Percentiles rank a stretch among this genome's conserved stretches.
Evolutionary conservation across 371 early-diverging fungal species (phyloP).

Genomic region (Catenaria anguillulae): DNA sequence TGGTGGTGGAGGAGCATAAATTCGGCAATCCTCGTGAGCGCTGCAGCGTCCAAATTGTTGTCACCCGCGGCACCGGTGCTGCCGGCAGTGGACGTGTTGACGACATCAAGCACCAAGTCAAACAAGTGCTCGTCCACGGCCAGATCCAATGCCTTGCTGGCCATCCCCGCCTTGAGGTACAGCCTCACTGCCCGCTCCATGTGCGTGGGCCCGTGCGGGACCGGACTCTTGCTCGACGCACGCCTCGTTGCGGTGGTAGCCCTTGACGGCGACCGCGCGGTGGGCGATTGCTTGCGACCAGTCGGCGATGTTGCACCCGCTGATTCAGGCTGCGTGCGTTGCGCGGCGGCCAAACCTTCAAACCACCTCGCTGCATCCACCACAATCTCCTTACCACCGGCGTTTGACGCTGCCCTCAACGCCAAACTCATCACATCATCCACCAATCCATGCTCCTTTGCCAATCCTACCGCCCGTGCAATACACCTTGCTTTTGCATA

Average conservation of each 20-base stretch:
- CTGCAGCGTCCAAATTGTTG: slow-evolving; percentile 16
- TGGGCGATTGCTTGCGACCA: slow-evolving; percentile 22
- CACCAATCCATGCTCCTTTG: slow-evolving; percentile 24
- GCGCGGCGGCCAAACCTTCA: slow-evolving; percentile 20
- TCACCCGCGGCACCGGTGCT: too few relatives aligned
- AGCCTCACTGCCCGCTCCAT: slow-evolving; percentile 2
- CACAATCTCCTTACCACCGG: slow-evolving; percentile 11
- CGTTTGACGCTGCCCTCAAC: slow-evolving; percentile 18
- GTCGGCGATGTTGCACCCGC: slow-evolving; percentile 17
- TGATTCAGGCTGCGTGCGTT: too few relatives aligned
- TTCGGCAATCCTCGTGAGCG: slow-evolving; percentile 15
- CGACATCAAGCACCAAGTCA: background rate
- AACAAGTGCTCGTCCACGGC: slow-evolving; percentile 1
- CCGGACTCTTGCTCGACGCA: background rate
- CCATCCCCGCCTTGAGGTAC: background rate
- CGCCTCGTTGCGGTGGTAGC: background rate
- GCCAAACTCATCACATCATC: slow-evolving; percentile 28
- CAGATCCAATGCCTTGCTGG: background rate
- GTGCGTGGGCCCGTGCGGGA: background rate
- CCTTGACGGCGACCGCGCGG: too few relatives aligned
- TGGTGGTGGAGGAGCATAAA: slow-evolving; percentile 18
- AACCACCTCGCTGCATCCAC: slow-evolving; percentile 27
- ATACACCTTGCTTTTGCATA: slow-evolving; percentile 26
- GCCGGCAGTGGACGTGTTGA: slow-evolving; percentile 8
- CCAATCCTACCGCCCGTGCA: slow-evolving; percentile 28